Evolutionary conservation across 1,284 basidiomycete genomes (phyloP), one percentile per base, ranked within the genome.

Genomic region (Marasmius oreades): DNA sequence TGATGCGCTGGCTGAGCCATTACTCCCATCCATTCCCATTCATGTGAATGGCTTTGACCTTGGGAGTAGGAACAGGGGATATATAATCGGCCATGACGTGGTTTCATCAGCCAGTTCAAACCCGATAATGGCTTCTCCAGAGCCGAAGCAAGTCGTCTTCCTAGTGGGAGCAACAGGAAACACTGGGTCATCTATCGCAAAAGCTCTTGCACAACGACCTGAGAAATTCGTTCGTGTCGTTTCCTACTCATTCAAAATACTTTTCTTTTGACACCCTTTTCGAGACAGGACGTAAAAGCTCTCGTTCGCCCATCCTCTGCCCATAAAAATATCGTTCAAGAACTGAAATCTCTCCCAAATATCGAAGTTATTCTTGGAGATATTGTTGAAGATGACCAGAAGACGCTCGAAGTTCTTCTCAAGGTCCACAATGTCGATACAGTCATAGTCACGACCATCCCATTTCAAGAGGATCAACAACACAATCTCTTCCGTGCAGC

Each of bases 281-380:
- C 16, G 20, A n/a, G 3, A 16, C 20, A 55, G 53, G 11, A 11
- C 31, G 20, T 55, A 3, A 48, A 23, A 18, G 43, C 24, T 22
- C 5, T 55, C 12, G 16, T 55, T 10, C 43, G 53, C 14, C 44
- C 53, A 7, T 10, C 23, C 18, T 48, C 53, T 18, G 5, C 48
- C 12, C 5, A 33, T 16, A 55, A 55, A 55, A 8, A 44, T 18
- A 28, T 28, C 46, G 34, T 28, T 10, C 18, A 45, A 24, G 28
- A 55, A 28, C 33, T 48, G 12, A 20, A 23, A 48, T 14, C 43
- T 5, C n/a, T n/a, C n/a, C 8, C 34, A 14, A 44, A 44, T 5
- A 44, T 55, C 20, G 33, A 46, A 11, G 48, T 55, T n/a, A 45
- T 45, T 18, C n/a, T 44, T n/a, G 53, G 53, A 24, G 53, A 55